Evolutionary conservation across 1,139 yeast genomes (phyloP).

Genomic region (Saccharomyces hybrid): DNA sequence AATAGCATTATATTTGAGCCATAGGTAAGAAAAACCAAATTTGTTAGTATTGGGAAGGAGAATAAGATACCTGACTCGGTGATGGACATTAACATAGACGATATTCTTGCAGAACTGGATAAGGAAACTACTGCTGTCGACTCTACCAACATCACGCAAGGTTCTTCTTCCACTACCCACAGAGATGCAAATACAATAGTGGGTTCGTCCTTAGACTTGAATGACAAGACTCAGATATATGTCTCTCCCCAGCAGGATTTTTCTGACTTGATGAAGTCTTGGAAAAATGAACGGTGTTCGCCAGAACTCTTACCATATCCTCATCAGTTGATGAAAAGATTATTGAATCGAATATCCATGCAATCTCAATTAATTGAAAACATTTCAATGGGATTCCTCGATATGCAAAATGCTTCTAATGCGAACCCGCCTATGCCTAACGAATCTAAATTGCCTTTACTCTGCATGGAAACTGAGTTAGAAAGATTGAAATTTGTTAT

Average conservation of each 20-base stretch:
- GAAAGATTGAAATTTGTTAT: constrained; percentile 78
- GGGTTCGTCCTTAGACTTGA: constrained; percentile 10
- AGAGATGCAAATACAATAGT: constrained; percentile 5
- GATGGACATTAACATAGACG: constrained; percentile 52
- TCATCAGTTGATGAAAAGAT: constrained; percentile 46
- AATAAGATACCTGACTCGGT: neutral
- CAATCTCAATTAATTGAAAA: constrained; percentile 69
- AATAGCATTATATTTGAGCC: neutral
- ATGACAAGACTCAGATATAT: neutral
- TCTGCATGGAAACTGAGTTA: constrained; percentile 84
- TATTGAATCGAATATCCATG: constrained; percentile 49
- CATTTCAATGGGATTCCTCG: constrained; percentile 44
- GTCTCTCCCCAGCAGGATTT: constrained; percentile 31
- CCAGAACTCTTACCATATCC: constrained; percentile 79
- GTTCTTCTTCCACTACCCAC: constrained; percentile 6
- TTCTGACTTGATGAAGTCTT: constrained; percentile 47
- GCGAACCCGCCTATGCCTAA: constrained; percentile 11
- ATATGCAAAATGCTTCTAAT: constrained; percentile 9
- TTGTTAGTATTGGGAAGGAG: neutral
- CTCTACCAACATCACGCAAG: constrained; percentile 6
- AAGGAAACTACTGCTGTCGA: constrained; percentile 31
- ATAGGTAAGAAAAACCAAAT: neutral
- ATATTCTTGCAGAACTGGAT: constrained; percentile 59
- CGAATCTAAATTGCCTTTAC: constrained; percentile 69
- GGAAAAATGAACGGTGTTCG: constrained; percentile 79